These are phyloP conservation scores for Actinidia polygama DNA, from an alignment of 179 eudicot species.

Conservation along the genomic window DNA sequence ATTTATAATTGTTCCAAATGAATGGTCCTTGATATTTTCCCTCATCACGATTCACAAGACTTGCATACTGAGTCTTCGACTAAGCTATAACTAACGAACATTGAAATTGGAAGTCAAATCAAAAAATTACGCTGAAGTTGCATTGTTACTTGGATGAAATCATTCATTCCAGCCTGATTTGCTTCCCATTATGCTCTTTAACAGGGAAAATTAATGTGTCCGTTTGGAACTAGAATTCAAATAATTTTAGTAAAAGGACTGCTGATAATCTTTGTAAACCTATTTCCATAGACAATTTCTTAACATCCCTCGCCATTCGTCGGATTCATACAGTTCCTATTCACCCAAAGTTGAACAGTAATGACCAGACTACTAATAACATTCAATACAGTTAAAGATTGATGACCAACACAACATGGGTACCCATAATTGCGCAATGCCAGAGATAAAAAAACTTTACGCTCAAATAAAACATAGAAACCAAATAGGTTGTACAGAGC, in stretches of 20 bases:
- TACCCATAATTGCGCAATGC: background rate
- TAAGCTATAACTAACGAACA: background rate
- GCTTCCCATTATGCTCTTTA: background rate
- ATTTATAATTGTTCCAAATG: no score
- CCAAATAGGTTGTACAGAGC: background rate
- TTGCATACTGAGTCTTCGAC: background rate
- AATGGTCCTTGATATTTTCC: no score
- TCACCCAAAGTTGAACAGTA: background rate
- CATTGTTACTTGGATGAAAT: background rate
- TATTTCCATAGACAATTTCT: background rate
- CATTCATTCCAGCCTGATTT: background rate
- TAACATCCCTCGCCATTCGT: background rate
- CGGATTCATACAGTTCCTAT: background rate
- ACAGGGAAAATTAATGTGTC: background rate
- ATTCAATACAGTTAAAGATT: background rate
- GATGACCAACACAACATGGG: background rate
- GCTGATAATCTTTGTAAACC: background rate
- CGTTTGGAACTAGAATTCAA: background rate
- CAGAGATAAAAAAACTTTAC: no score
- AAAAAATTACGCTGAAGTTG: background rate
- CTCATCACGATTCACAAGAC: background rate
- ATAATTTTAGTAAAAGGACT: background rate
- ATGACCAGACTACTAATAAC: background rate
- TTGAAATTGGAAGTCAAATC: background rate
- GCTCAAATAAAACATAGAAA: background rate